Conservation (phyloP, 345 rosid species). For the Eucalyptus viminalis region DNA sequence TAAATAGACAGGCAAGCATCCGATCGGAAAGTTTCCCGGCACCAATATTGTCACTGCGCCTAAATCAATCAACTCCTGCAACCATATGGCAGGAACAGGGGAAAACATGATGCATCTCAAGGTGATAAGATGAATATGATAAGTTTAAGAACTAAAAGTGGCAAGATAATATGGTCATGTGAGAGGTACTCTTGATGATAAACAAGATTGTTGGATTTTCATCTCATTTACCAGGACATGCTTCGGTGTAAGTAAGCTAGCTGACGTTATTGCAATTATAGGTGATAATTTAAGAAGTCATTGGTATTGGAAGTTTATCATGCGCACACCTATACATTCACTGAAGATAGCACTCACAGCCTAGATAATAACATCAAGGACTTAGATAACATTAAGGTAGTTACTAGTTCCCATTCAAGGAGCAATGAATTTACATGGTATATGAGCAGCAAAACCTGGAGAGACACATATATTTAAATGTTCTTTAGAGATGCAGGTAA, state of each 20-base stretch:
- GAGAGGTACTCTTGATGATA: neutral
- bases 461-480: neutral
- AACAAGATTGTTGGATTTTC: neutral
- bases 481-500: neutral
- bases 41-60: slow-evolving; percentile 32
- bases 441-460: neutral
- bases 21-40: slow-evolving; percentile 29
- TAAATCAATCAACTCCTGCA: slow-evolving; percentile 30
- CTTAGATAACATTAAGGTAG: neutral
- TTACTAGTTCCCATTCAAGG: neutral
- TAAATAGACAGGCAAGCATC: slow-evolving; percentile 15
- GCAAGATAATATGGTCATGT: neutral
- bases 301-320: neutral
- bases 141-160: neutral
- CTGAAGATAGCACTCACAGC: neutral
- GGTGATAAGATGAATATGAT: neutral
- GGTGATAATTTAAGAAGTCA: neutral
- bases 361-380: neutral
- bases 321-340: neutral
- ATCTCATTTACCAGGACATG: neutral
- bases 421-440: neutral
- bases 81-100: neutral
- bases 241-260: neutral
- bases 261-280: neutral
- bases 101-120: neutral